Percentiles rank a stretch among this genome's conserved stretches.
Evolutionary conservation across 2,329 filamentous ascomycete genomes (phyloP).

Genomic region (Penicillium vulpinum): DNA sequence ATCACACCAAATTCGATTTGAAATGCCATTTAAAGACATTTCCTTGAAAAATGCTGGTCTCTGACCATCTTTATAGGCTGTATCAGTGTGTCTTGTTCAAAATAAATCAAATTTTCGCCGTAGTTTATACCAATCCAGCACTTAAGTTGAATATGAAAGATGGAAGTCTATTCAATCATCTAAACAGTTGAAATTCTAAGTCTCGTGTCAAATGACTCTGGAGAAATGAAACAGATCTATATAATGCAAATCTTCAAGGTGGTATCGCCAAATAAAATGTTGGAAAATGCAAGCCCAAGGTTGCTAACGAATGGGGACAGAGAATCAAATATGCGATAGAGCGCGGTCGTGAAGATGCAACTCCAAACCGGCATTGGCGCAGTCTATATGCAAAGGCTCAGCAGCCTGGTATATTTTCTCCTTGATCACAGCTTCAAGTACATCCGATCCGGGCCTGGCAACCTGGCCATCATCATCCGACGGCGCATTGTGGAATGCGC

Average conservation of each 20-base stretch:
- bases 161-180: not conserved
- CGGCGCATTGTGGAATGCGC: slow-evolving; percentile 28
- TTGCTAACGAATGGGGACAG: no score
- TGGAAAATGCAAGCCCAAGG: not conserved
- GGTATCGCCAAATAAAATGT: slow-evolving; percentile 1
- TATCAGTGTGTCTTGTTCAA: no score
- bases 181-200: not conserved
- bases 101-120: not conserved
- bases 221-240: not conserved
- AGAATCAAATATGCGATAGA: not conserved
- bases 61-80: not conserved
- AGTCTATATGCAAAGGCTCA: slow-evolving; percentile 24
- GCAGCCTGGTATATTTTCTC: slow-evolving; percentile 25
- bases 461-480: slow-evolving; percentile 21
- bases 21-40: not conserved
- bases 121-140: not conserved
- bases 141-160: not conserved
- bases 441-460: not conserved
- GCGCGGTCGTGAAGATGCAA: slow-evolving; percentile 29
- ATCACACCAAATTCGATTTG: not conserved
- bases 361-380: slow-evolving; percentile 22
- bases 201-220: not conserved
- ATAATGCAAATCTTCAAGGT: not conserved
- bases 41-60: no score
- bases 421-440: slow-evolving; percentile 18